Percentiles rank a stretch among this genome's conserved stretches.
phyloP scores from a whole-genome alignment of 23 red algal genomes.

The Gracilaria gracilis region DNA sequence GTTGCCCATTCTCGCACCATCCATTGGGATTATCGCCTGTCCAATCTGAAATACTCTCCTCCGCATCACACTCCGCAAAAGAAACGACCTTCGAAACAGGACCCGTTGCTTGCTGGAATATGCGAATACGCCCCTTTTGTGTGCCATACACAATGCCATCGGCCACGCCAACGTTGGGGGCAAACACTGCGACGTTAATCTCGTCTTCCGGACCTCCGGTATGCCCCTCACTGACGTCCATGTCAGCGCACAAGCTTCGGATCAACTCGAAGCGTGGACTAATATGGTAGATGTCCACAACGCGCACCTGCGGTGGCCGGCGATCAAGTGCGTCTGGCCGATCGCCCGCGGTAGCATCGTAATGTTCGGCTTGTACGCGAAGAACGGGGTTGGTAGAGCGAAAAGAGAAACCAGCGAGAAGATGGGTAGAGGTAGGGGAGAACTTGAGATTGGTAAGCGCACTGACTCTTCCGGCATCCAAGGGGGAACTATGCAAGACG shows the following conservation, averaged over 20 bases:
- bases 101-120: constrained; percentile 74
- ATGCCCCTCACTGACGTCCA: constrained; percentile 71
- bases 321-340: not conserved
- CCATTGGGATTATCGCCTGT: not conserved
- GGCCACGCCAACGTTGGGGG: constrained; percentile 35
- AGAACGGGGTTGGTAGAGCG: constrained; percentile 76
- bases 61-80: not conserved
- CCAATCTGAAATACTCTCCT: not conserved
- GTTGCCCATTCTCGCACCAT: not conserved
- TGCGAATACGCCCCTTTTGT: constrained; percentile 88
- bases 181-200: constrained; percentile 92
- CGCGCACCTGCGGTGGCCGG: constrained; percentile 52
- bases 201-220: constrained; percentile 73
- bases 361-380: constrained; percentile 51
- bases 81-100: constrained; percentile 4
- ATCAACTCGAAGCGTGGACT: constrained; percentile 46
- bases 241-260: constrained; percentile 74
- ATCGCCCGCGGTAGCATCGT: constrained; percentile 27
- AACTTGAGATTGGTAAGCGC: constrained; percentile 95
- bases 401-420: constrained; percentile 88
- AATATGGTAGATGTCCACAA: constrained; percentile 82
- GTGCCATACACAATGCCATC: constrained; percentile 87
- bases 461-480: constrained; percentile 69
- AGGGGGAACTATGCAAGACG: constrained; percentile 48
- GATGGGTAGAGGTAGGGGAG: constrained; percentile 76